Evolutionary conservation across 2,329 filamentous ascomycete genomes (phyloP).

Genomic region (Waltergamsia citrina): DNA sequence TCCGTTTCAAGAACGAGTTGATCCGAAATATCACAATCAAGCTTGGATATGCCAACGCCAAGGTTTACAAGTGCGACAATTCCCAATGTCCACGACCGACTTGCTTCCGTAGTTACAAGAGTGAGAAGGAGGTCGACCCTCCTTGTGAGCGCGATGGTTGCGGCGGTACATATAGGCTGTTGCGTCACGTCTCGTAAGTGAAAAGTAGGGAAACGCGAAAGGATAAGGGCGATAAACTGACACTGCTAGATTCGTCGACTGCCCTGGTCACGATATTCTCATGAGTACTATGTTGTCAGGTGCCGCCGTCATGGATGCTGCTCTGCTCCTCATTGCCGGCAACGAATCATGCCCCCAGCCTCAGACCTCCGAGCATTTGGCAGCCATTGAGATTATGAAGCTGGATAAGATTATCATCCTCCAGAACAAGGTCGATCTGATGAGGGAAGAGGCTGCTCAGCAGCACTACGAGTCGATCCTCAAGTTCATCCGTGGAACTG

Average conservation of each 20-base stretch:
- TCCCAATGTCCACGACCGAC: conserved; percentile 81
- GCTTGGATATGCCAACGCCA: conserved; percentile 97
- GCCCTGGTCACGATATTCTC: conserved; percentile 99
- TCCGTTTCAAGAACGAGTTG: conserved; percentile 99
- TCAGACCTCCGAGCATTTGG: conserved; percentile 96
- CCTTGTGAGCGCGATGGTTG: conserved; percentile 93
- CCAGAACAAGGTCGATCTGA: conserved; percentile 98
- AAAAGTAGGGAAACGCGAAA: background rate
- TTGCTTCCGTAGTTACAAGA: conserved; percentile 96
- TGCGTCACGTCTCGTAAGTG: conserved; percentile 84
- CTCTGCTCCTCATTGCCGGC: conserved; percentile 88
- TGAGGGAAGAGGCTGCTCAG: conserved; percentile 89
- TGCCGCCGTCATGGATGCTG: conserved; percentile 98
- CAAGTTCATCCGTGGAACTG: conserved; percentile 97
- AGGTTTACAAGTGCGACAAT: conserved; percentile 99
- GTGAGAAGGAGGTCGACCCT: conserved; percentile 96
- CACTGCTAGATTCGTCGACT: conserved; percentile 75
- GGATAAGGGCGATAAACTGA: conserved; percentile 1
- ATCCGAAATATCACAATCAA: conserved; percentile 99
- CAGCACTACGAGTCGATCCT: conserved; percentile 95
- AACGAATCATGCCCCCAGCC: conserved; percentile 98
- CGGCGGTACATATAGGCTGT: conserved; percentile 72
- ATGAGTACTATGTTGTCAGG: conserved; percentile 99
- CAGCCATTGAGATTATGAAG: conserved; percentile 99
- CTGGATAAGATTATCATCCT: conserved; percentile 98